Evolutionary conservation across 1,139 yeast genomes (phyloP), one percentile per base, ranked within the genome.

Genomic region (Scheffersomyces lignicola): DNA sequence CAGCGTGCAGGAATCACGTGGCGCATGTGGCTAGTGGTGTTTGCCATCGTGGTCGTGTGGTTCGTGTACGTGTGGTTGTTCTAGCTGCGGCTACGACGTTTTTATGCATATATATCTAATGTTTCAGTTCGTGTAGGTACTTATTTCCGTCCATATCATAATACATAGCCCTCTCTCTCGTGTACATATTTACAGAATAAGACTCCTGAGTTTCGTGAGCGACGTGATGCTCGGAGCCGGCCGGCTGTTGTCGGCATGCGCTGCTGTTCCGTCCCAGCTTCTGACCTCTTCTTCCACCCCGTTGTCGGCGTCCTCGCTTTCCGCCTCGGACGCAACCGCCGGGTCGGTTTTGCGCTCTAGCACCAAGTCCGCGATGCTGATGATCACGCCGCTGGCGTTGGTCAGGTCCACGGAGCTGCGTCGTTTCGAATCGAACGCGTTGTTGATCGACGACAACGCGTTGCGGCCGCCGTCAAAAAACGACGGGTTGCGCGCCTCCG

Each of bases 1-100:
- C 80, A 83, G 53, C 70, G 78, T 44, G 86, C 95, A 4, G 94
- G 95, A 4, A 81, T 88, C 30, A 73, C 86, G 40, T 79, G 94
- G 79, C 76, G 78, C 48, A 76, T 80, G 52, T 89, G 97, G 97
- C 62, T 84, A 26, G 54, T 68, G 10, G 79, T 89, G 41, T 83
- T 87, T 56, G 61, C 58, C 21, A 49, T 85, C 13, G 79, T 89
- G 8, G 67, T 75, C 33, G 45, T 85, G 41, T 66, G 84, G 53
- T 90, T 89, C 59, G 79, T 87, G 58, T 83, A 83, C 72, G 89
- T 88, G n/a, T 85, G 96, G 95, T 49, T 80, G 35, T 65, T 68
- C 42, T 77, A 55, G 45, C 48, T 29, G 40, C 35, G 27, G 13
- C 24, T 21, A 9, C 17, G 13, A 13, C 21, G 18, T 22, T 20